phyloP scores from a whole-genome alignment of 2,329 filamentous ascomycete genomes.

The Claviceps sp. region DNA sequence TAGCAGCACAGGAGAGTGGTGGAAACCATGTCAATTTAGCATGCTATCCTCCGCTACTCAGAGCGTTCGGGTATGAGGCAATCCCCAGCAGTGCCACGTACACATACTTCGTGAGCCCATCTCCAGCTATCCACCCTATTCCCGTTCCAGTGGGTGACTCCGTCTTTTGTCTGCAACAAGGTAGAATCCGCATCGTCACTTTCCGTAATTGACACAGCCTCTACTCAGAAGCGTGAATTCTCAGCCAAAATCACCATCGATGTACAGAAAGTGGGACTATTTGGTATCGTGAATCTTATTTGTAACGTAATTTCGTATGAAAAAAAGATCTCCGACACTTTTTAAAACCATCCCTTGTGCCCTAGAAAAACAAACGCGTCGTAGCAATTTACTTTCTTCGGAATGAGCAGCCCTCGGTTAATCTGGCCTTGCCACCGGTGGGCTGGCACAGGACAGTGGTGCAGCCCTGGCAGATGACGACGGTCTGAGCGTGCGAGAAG shows the following conservation, averaged over 20 bases:
- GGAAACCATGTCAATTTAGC: slow-evolving; percentile 48
- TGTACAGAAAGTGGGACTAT: no score
- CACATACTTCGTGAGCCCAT: slow-evolving; percentile 46
- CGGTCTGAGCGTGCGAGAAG: slow-evolving; percentile 99
- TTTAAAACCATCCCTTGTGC: no score
- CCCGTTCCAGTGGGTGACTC: slow-evolving; percentile 45
- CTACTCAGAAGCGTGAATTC: no score
- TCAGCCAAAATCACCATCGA: no score
- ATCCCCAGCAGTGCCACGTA: slow-evolving; percentile 50
- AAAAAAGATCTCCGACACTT: no score
- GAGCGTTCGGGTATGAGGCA: slow-evolving; percentile 46
- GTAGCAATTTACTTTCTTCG: slow-evolving; percentile 84
- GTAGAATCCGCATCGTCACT: background rate
- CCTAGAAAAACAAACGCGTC: slow-evolving; percentile 30
- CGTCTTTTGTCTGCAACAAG: slow-evolving; percentile 59
- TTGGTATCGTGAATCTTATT: no score
- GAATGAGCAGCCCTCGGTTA: slow-evolving; percentile 99
- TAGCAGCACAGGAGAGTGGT: slow-evolving; percentile 12
- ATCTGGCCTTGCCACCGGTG: slow-evolving; percentile 95
- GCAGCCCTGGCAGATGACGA: slow-evolving; percentile 99
- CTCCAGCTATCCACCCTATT: slow-evolving; percentile 52
- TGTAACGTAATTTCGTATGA: no score
- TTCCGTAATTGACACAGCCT: no score
- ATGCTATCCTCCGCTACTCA: slow-evolving; percentile 34
- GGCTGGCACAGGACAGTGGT: slow-evolving; percentile 99